These are phyloP conservation scores for Podaxis pistillaris DNA, from an alignment of 768 basidiomycete genomes.

Conservation along the genomic window DNA sequence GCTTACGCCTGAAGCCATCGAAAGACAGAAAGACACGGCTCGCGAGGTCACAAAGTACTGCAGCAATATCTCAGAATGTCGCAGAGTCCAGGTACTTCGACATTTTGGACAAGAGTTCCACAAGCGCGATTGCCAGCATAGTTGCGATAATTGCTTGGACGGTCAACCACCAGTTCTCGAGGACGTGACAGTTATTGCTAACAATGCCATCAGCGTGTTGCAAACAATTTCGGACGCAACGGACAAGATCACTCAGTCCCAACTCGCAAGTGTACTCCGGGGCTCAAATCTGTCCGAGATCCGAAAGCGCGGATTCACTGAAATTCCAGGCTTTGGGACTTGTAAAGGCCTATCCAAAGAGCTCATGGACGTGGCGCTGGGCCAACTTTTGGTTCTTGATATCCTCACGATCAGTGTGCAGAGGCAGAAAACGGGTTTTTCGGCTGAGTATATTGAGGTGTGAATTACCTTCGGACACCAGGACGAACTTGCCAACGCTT, in stretches of 20 bases:
- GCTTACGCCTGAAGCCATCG: slow-evolving; percentile 51
- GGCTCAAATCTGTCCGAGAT: slow-evolving; percentile 55
- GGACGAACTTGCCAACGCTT: neutral
- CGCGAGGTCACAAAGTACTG: slow-evolving; percentile 78
- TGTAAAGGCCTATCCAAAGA: slow-evolving; percentile 48
- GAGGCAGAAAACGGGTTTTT: slow-evolving; percentile 41
- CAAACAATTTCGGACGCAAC: slow-evolving; percentile 38
- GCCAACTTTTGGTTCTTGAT: slow-evolving; percentile 49
- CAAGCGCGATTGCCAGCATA: slow-evolving; percentile 55
- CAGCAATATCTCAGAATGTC: slow-evolving; percentile 77
- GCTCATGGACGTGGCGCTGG: slow-evolving; percentile 65
- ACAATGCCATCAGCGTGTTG: slow-evolving; percentile 57
- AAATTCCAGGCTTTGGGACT: slow-evolving; percentile 50
- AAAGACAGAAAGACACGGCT: slow-evolving; percentile 64
- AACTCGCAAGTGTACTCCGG: slow-evolving; percentile 61
- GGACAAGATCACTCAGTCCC: slow-evolving; percentile 56
- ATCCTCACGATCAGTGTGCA: slow-evolving; percentile 47
- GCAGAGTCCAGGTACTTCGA: slow-evolving; percentile 82
- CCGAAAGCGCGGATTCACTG: slow-evolving; percentile 45
- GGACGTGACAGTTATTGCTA: slow-evolving; percentile 64
- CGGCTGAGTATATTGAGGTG: slow-evolving; percentile 54
- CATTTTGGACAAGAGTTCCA: slow-evolving; percentile 87
- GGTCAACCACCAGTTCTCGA: slow-evolving; percentile 40
- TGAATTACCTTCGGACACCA: neutral
- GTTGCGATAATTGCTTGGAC: slow-evolving; percentile 83